A percentile compares a stretch with the other conserved stretches of the same genome.
phyloP scores from a whole-genome alignment of 768 basidiomycete genomes.

The Pisolithus albus region DNA sequence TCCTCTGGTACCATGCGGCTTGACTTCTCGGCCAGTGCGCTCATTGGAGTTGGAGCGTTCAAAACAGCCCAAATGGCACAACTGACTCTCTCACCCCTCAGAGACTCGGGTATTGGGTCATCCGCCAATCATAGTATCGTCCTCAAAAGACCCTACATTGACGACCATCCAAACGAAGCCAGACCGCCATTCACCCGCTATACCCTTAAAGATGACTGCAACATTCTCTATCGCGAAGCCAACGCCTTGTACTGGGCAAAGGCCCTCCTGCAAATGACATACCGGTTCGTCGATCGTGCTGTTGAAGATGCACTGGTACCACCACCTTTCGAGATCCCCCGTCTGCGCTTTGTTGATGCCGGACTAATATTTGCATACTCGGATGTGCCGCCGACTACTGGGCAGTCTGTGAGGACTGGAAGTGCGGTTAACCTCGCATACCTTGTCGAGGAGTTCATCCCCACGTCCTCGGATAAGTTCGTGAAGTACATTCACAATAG shows the following conservation, averaged over 20 bases:
- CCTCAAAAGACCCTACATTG: constrained; percentile 1
- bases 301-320: background rate
- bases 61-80: constrained; percentile 2
- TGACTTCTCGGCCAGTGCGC: background rate
- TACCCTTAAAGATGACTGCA: background rate
- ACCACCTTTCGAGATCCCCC: constrained; percentile 6
- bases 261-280: constrained; percentile 3
- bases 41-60: constrained; percentile 5
- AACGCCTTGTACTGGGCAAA: constrained; percentile 9
- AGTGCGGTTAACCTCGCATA: background rate
- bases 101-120: no score
- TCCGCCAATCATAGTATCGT: background rate
- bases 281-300: constrained; percentile 3
- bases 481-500: background rate
- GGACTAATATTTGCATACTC: background rate
- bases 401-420: background rate
- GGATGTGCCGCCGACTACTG: background rate
- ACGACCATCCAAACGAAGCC: background rate
- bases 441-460: background rate
- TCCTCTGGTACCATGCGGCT: background rate
- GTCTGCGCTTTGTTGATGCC: constrained; percentile 6
- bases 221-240: no score
- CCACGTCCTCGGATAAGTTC: no score
- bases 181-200: background rate
- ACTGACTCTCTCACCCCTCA: background rate